A percentile compares a stretch with the other conserved stretches of the same genome.
Evolutionary conservation across 129 eudicot genomes (phyloP).

Genomic region (Flaveria ramosissima): DNA sequence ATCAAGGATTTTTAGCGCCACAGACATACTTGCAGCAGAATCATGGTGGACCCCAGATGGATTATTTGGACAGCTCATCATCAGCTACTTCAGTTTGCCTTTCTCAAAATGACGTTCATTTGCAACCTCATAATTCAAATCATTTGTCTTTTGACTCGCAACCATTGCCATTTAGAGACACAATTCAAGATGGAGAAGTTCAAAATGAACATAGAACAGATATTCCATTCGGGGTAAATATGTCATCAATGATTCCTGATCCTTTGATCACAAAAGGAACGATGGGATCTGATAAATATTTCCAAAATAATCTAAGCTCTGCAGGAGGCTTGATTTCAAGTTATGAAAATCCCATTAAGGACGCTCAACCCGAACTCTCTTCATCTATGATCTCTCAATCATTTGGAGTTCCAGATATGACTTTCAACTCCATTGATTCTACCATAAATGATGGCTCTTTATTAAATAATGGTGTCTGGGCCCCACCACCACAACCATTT

Average conservation of each 20-base stretch:
- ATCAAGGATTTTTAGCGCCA: conserved; percentile 65
- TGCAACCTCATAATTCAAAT: conserved; percentile 48
- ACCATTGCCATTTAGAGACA: conserved; percentile 52
- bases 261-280: conserved; percentile 59
- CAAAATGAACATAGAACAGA: conserved; percentile 54
- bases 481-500: conserved; percentile 61
- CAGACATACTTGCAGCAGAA: conserved; percentile 53
- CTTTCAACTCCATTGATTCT: conserved; percentile 81
- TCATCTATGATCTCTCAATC: conserved; percentile 91
- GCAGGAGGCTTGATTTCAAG: conserved; percentile 57
- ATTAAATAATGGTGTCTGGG: conserved; percentile 75
- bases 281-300: conserved; percentile 65
- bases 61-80: conserved; percentile 86
- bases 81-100: conserved; percentile 85
- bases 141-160: conserved; percentile 64
- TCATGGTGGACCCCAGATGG: conserved; percentile 60
- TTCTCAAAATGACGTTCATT: conserved; percentile 70
- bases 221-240: conserved; percentile 51
- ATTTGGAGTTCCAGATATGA: conserved; percentile 93
- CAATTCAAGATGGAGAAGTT: conserved; percentile 68
- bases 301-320: conserved; percentile 55
- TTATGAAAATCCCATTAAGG: conserved; percentile 60
- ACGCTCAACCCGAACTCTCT: conserved; percentile 75
- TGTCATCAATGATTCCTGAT: conserved; percentile 65
- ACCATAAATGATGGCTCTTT: conserved; percentile 66